A percentile compares a stretch with the other conserved stretches of the same genome.
Conservation (phyloP, 805 yeast species). For the Candida berthetii region DNA sequence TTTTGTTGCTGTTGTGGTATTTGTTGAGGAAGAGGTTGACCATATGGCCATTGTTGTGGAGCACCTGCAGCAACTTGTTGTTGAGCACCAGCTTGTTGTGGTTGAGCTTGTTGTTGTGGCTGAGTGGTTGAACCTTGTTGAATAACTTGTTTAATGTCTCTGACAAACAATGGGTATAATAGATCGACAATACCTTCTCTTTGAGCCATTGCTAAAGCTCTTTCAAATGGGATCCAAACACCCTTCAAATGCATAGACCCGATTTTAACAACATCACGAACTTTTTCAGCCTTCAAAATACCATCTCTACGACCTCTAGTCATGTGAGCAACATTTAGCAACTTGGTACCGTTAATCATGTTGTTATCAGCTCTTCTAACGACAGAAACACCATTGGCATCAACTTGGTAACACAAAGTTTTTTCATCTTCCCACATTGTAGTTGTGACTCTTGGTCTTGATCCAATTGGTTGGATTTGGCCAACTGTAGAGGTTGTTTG, state of each 20-base stretch:
- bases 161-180: constrained; percentile 63
- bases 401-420: constrained; percentile 80
- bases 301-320: constrained; percentile 87
- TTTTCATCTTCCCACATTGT: constrained; percentile 92
- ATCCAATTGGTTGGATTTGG: constrained; percentile 23
- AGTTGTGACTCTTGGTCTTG: constrained; percentile 61
- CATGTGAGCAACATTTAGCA: constrained; percentile 80
- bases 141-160: constrained; percentile 54
- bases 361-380: constrained; percentile 82
- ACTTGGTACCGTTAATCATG: constrained; percentile 81
- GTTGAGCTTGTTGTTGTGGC: constrained; percentile 9
- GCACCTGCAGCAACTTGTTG: not conserved
- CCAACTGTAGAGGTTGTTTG: constrained; percentile 16
- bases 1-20: constrained; percentile 8
- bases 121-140: constrained; percentile 28
- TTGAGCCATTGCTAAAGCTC: constrained; percentile 78
- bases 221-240: constrained; percentile 84
- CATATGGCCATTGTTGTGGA: not conserved
- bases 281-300: constrained; percentile 68
- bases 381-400: constrained; percentile 73
- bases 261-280: constrained; percentile 75
- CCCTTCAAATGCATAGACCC: constrained; percentile 88
- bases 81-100: not conserved
- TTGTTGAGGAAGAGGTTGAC: not conserved
- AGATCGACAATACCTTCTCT: constrained; percentile 67